phyloP scores from a whole-genome alignment of 139 green algal genomes.

The Closterium sp. region DNA sequence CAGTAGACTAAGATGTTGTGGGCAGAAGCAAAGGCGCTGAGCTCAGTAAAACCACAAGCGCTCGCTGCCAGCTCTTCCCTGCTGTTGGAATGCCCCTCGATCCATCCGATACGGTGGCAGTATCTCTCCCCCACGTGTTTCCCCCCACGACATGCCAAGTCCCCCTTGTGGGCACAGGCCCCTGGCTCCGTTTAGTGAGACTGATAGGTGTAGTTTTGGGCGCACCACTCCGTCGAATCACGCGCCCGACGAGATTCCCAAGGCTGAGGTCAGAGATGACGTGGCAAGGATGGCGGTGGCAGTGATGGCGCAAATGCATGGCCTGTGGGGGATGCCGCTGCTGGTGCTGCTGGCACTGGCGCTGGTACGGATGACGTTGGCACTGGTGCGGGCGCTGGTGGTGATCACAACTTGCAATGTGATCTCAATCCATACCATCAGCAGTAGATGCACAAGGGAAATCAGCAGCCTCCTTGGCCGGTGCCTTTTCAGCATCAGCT shows the following conservation, averaged over 20 bases:
- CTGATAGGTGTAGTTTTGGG: constrained; percentile 74
- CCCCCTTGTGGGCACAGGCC: no score
- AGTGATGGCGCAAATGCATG: constrained; percentile 77
- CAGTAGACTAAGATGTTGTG: constrained; percentile 73
- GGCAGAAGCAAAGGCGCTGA: constrained; percentile 14
- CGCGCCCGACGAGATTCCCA: constrained; percentile 60
- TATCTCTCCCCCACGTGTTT: not conserved
- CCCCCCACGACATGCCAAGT: not conserved
- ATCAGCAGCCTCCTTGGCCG: not conserved
- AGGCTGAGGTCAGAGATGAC: constrained; percentile 56
- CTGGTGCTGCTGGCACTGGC: not conserved
- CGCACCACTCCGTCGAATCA: constrained; percentile 66
- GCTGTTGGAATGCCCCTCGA: not conserved
- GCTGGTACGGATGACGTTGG: no score
- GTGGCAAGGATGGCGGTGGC: constrained; percentile 84
- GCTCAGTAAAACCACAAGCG: constrained; percentile 54
- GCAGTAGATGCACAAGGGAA: no score
- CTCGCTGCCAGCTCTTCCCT: not conserved
- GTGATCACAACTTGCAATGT: no score
- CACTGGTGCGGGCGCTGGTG: no score
- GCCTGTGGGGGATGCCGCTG: not conserved
- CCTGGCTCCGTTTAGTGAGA: constrained; percentile 31
- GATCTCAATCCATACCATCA: no score
- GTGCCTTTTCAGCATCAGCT: not conserved
- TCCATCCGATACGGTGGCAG: no score